Percentiles rank a stretch among this genome's conserved stretches.
Evolutionary conservation across 192 early-diverging fungal genomes (phyloP).

Genomic region (Lobosporangium transversale): DNA sequence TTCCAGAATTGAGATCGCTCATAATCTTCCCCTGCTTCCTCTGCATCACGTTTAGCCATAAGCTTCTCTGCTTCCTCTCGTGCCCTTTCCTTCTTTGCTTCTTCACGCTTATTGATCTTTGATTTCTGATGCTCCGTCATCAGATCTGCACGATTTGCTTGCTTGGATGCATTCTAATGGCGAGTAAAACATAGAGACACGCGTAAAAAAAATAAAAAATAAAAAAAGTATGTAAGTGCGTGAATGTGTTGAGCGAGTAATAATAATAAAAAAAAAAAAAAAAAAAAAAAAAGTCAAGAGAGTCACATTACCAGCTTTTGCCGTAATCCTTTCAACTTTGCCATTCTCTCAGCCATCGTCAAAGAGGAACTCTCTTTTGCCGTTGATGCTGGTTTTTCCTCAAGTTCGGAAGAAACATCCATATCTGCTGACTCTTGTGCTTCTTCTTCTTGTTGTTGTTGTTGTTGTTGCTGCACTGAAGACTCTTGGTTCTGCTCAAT

Average conservation of each 20-base stretch:
- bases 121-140: slow-evolving; percentile 78
- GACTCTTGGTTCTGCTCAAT: slow-evolving; percentile 2
- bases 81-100: slow-evolving; percentile 73
- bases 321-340: slow-evolving; percentile 41
- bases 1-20: slow-evolving; percentile 84
- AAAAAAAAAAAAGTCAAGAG: slow-evolving; percentile 24
- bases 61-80: slow-evolving; percentile 79
- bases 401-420: not conserved
- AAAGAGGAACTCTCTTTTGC: not conserved
- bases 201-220: slow-evolving; percentile 14
- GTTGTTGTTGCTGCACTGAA: not conserved
- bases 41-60: slow-evolving; percentile 64
- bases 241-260: not conserved
- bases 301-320: slow-evolving; percentile 36
- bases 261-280: not conserved
- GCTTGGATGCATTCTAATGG: slow-evolving; percentile 48
- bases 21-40: slow-evolving; percentile 81
- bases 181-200: no score
- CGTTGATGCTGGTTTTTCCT: not conserved
- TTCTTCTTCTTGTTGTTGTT: slow-evolving; percentile 23
- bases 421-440: not conserved
- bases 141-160: slow-evolving; percentile 80
- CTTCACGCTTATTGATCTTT: slow-evolving; percentile 72
- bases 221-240: not conserved
- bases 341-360: slow-evolving; percentile 45